Conservation (phyloP, 2,329 filamentous ascomycete species). For the Sarocladiaceae sp. region DNA sequence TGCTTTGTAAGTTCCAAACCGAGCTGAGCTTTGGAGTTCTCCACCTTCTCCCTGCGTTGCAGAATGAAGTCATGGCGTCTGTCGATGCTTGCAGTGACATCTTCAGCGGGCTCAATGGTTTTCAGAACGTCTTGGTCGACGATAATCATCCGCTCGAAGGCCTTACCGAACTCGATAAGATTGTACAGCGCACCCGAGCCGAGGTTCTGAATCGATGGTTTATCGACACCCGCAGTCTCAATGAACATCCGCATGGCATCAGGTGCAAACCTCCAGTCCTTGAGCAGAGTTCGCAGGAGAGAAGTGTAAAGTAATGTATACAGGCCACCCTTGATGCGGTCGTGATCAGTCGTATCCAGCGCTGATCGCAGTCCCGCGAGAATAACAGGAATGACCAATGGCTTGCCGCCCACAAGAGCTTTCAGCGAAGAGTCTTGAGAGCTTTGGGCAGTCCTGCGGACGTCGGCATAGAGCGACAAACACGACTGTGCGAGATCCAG, state of each 20-base stretch:
- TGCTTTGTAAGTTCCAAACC: conserved; percentile 76
- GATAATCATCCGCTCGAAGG: conserved; percentile 81
- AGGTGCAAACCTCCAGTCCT: conserved; percentile 94
- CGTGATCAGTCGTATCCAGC: conserved; percentile 75
- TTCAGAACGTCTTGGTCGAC: conserved; percentile 68
- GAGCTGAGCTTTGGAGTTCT: conserved; percentile 75
- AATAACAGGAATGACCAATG: conserved; percentile 85
- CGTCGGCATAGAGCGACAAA: conserved; percentile 89
- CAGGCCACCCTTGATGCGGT: conserved; percentile 90
- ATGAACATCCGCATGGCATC: conserved; percentile 88
- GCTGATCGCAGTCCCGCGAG: conserved; percentile 74
- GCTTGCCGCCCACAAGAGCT: conserved; percentile 80
- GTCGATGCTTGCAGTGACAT: conserved; percentile 58
- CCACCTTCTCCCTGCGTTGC: conserved; percentile 71
- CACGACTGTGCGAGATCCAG: conserved; percentile 86
- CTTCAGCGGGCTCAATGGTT: conserved; percentile 63
- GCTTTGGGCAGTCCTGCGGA: conserved; percentile 87
- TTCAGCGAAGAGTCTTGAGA: conserved; percentile 92
- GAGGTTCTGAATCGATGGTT: conserved; percentile 88
- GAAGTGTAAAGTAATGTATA: conserved; percentile 89
- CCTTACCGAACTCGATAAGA: conserved; percentile 87
- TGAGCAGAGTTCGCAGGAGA: conserved; percentile 78
- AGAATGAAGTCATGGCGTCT: conserved; percentile 65
- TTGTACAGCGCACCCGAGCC: conserved; percentile 78
- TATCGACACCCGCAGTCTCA: conserved; percentile 83